These are phyloP conservation scores for Apiotrichum sp. DNA, from an alignment of 1,284 basidiomycete species.

Conservation along the genomic window DNA sequence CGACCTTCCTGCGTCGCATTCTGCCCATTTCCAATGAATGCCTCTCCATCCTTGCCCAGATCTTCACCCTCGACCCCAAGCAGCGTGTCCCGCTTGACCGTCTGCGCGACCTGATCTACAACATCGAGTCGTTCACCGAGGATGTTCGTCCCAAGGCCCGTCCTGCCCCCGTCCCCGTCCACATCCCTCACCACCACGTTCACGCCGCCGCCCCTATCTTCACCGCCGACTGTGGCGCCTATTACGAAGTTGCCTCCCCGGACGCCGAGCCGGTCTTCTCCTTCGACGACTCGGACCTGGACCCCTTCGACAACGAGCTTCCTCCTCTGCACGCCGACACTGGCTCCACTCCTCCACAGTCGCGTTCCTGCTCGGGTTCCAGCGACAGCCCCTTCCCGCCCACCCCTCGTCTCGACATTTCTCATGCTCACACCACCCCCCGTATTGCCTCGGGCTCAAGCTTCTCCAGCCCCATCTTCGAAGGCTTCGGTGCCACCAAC, in stretches of 20 bases:
- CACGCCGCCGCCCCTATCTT: conserved; percentile 9
- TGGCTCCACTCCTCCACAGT: conserved; percentile 28
- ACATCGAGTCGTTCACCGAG: conserved; percentile 63
- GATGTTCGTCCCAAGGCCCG: conserved; percentile 49
- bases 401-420: conserved; percentile 28
- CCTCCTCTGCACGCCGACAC: conserved; percentile 40
- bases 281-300: conserved; percentile 28
- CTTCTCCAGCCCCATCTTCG: conserved; percentile 14
- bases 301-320: conserved; percentile 19
- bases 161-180: conserved; percentile 14
- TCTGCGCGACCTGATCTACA: conserved; percentile 57
- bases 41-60: conserved; percentile 55
- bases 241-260: conserved; percentile 16
- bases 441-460: conserved; percentile 14
- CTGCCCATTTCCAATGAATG: conserved; percentile 56
- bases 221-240: conserved; percentile 9
- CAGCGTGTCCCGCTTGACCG: conserved; percentile 58
- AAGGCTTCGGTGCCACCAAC: conserved; percentile 8
- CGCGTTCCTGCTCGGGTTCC: conserved; percentile 26
- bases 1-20: conserved; percentile 60
- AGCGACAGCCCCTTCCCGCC: conserved; percentile 34
- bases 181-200: conserved; percentile 28
- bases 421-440: conserved; percentile 3
- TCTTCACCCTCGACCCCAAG: conserved; percentile 57
- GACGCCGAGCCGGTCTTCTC: conserved; percentile 30